phyloP scores from a whole-genome alignment of 306 rosid species.

The Vicia sativa region DNA sequence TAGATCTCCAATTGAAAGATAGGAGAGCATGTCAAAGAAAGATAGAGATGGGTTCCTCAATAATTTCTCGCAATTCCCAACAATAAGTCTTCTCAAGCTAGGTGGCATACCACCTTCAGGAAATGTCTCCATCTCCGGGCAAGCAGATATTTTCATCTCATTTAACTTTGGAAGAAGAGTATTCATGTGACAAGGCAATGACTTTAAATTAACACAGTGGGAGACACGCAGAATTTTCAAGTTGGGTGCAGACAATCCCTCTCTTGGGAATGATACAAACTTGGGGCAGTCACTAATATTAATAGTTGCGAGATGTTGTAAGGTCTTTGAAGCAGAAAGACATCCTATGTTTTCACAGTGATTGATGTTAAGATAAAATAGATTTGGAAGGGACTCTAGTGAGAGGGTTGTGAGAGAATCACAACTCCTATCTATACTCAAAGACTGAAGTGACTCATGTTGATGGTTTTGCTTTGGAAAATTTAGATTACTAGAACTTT shows the following conservation, averaged over 20 bases:
- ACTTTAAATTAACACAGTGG: neutral
- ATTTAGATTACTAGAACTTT: neutral
- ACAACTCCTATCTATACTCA: neutral
- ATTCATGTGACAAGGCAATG: slow-evolving; percentile 18
- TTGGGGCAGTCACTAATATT: accelerated
- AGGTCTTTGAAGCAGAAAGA: neutral
- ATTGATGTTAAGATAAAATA: accelerated
- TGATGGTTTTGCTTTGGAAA: neutral
- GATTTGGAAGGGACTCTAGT: slow-evolving; percentile 16
- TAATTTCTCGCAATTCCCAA: neutral
- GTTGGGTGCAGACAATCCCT: slow-evolving; percentile 7
- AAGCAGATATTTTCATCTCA: accelerated
- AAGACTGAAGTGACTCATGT: neutral
- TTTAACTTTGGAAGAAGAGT: slow-evolving; percentile 10
- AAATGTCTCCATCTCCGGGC: neutral
- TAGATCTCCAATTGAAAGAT: neutral
- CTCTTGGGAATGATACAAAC: neutral
- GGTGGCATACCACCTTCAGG: neutral
- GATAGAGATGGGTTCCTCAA: slow-evolving; percentile 7
- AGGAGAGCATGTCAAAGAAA: neutral
- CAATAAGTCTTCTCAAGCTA: neutral
- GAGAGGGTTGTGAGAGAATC: slow-evolving; percentile 5
- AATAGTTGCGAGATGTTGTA: neutral
- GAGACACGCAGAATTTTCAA: accelerated
- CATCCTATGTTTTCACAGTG: neutral